Percentiles rank a stretch among this genome's conserved stretches.
phyloP scores from a whole-genome alignment of 2,329 filamentous ascomycete species.

The Xylaria hypoxylon region DNA sequence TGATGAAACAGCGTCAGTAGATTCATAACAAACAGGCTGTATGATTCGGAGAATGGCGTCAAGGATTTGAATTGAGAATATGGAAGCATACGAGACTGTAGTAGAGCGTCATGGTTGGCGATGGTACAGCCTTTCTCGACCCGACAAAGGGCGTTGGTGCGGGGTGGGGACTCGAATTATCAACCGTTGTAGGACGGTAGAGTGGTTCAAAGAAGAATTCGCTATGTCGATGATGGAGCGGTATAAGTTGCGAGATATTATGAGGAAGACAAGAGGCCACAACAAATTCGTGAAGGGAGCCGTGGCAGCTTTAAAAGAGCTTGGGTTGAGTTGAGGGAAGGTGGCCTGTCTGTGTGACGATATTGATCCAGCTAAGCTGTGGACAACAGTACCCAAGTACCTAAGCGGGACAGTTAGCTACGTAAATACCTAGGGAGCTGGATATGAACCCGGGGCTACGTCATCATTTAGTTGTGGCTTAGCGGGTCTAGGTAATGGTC shows the following conservation, averaged over 20 bases:
- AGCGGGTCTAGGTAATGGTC: no score
- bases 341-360: slow-evolving; percentile 43
- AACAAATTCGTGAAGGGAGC: slow-evolving; percentile 17
- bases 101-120: slow-evolving; percentile 61
- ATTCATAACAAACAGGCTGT: slow-evolving; percentile 21
- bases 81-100: slow-evolving; percentile 59
- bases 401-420: slow-evolving; percentile 15
- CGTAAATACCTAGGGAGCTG: not conserved
- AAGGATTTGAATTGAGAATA: not conserved
- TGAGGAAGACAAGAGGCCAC: slow-evolving; percentile 9
- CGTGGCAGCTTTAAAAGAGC: slow-evolving; percentile 31
- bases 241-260: slow-evolving; percentile 2
- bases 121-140: slow-evolving; percentile 31
- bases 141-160: slow-evolving; percentile 29
- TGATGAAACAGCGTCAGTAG: slow-evolving; percentile 54
- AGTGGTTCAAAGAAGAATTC: slow-evolving; percentile 19
- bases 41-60: not conserved
- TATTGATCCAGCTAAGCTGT: slow-evolving; percentile 37
- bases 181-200: not conserved
- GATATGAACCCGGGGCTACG: slow-evolving; percentile 19
- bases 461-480: slow-evolving; percentile 25
- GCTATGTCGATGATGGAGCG: not conserved
- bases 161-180: slow-evolving; percentile 23
- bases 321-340: slow-evolving; percentile 36
- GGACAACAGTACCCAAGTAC: slow-evolving; percentile 9